These are phyloP conservation scores for Chlamydomonas asymmetrica DNA, from an alignment of 139 green algal genomes.

Conservation along the genomic window DNA sequence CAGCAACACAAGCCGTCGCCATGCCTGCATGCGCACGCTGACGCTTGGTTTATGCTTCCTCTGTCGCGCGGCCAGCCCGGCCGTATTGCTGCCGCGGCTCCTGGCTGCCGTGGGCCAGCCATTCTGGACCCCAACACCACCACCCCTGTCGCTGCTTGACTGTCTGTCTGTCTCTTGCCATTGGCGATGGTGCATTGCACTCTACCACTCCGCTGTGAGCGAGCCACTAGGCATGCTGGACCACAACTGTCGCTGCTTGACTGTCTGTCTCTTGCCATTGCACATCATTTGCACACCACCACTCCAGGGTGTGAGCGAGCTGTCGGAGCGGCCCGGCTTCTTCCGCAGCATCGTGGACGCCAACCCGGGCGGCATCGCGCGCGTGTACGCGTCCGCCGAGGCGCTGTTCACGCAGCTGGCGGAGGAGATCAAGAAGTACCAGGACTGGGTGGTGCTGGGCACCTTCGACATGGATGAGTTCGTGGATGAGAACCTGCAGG, in stretches of 20 bases:
- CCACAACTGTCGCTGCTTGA: neutral
- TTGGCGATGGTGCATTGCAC: too few species aligned
- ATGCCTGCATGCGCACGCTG: too few species aligned
- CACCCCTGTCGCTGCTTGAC: too few species aligned
- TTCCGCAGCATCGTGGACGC: conserved; percentile 71
- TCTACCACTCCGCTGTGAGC: too few species aligned
- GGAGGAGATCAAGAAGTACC: conserved; percentile 72
- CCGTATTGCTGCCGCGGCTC: too few species aligned
- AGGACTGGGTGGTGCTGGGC: conserved; percentile 76
- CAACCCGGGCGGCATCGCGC: conserved; percentile 51
- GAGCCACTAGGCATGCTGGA: too few species aligned
- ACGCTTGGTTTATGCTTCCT: too few species aligned
- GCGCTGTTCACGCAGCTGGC: conserved; percentile 57
- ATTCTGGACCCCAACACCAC: too few species aligned
- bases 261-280: neutral
- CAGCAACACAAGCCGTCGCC: too few species aligned
- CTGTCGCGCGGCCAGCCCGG: too few species aligned
- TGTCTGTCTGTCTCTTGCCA: too few species aligned
- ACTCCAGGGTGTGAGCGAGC: conserved; percentile 68
- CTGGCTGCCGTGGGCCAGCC: too few species aligned
- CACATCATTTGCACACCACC: neutral
- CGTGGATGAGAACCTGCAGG: conserved; percentile 64
- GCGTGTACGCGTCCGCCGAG: conserved; percentile 71
- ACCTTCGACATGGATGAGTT: conserved; percentile 71
- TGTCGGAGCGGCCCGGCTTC: conserved; percentile 72